Base-by-base conservation (phyloP, 2,329 filamentous ascomycete species). In the Penicillium sp. region DNA sequence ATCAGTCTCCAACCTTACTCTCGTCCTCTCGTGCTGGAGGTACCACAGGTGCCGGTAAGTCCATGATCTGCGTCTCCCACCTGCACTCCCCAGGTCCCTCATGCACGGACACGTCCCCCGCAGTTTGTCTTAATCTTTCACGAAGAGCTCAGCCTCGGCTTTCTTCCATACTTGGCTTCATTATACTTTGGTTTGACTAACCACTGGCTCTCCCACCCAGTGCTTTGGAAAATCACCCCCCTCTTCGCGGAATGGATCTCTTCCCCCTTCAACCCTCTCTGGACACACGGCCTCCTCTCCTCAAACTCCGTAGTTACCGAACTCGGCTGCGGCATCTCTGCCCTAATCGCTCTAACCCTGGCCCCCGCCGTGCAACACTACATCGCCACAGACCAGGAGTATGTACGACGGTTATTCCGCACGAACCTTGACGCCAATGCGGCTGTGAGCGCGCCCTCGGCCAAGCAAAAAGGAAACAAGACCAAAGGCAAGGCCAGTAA, bases 161-260 rank as follows among this genome's bases (percentile, higher is more conserved):
- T 13, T 10, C 3, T 3, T 20, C 4, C 32, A 20, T 35, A 20
- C 6, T 20, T 35, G 32, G 32, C 32, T 20, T 15, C 7, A 20
- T 35, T 20, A 4, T 37, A 37, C 33, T 9, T 37, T 9, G 10
- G 7, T 18, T 20, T 5, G 40, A 58, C 52, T 43, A 53, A 50
- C 43, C 28, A 52, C 44, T 37, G 24, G 43, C 18, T 13, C 38
- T 15, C 40, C 37, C 43, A 33, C 15, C 33, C 50, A 87, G 90
- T 95, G 15, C 76, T 97, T 7, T 98, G 93, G 93, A 90, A 88
- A 69, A 86, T 95, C 58, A 92, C 89, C 0, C 89, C 91, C 7
- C 75, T 83, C 39, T 84, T 97, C 64, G 88, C 91, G 20, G 75
- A 82, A 56, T 97, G 89, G 89, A 78, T 97, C 40, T 77, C 83